Evolutionary conservation across 345 rosid genomes (phyloP).

Genomic region (Gossypium mustelinum): DNA sequence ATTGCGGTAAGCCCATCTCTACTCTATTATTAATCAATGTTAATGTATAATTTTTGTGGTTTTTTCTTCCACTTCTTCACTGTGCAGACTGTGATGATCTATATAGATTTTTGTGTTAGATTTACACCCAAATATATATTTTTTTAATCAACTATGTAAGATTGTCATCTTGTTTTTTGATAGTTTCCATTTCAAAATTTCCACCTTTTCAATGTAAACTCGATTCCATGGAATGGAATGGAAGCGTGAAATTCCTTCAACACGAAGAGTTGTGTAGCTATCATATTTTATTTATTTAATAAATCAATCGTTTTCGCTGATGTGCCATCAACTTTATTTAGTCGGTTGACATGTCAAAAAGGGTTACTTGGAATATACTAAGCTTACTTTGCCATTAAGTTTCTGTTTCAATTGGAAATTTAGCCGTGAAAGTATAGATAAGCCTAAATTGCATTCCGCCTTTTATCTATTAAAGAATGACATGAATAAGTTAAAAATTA

Average conservation of each 20-base stretch:
- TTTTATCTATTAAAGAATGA: too few relatives aligned
- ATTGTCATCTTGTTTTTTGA: neutral
- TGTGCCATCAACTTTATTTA: neutral
- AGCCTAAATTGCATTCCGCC: too few relatives aligned
- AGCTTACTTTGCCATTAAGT: conserved; percentile 16
- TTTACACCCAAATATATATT: neutral
- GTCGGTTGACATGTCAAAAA: neutral
- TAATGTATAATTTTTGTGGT: neutral
- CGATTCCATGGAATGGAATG: neutral
- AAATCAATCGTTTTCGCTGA: neutral
- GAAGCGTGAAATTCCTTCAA: neutral
- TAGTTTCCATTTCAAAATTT: neutral
- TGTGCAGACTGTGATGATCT: neutral
- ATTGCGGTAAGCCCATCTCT: conserved; percentile 35
- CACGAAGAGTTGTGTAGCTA: neutral
- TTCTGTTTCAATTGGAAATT: neutral
- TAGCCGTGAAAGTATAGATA: too few relatives aligned
- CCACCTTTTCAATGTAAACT: neutral
- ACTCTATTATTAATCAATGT: neutral
- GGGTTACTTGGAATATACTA: neutral
- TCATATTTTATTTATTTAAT: conserved; percentile 4
- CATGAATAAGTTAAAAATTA: too few relatives aligned
- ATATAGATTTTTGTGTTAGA: neutral
- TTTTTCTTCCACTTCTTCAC: neutral
- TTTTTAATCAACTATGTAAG: neutral